These are phyloP conservation scores for Mycena sp. DNA, from an alignment of 1,284 basidiomycete genomes.

Conservation along the genomic window DNA sequence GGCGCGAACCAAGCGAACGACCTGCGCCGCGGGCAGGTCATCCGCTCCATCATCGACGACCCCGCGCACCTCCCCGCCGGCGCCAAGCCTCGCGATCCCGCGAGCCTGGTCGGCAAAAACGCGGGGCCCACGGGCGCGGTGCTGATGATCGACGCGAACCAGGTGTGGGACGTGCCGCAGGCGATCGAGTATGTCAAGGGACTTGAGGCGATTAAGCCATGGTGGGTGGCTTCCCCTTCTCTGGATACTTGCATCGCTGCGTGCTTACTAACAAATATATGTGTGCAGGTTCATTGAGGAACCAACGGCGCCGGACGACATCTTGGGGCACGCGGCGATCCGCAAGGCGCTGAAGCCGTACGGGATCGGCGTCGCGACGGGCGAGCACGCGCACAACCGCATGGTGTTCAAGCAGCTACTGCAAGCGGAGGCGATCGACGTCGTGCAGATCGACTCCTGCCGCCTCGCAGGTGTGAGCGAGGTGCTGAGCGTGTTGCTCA, in stretches of 20 bases:
- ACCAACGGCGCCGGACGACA: conserved; percentile 93
- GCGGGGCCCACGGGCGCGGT: conserved; percentile 94
- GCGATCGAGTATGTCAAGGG: conserved; percentile 92
- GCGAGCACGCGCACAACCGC: conserved; percentile 95
- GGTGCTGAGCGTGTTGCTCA: conserved; percentile 91
- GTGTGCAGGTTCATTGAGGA: conserved; percentile 94
- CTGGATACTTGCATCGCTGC: too few species aligned
- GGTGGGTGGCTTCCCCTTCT: conserved; percentile 56
- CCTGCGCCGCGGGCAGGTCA: conserved; percentile 86
- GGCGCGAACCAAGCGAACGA: conserved; percentile 87
- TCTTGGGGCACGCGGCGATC: conserved; percentile 86
- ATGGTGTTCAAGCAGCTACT: conserved; percentile 98
- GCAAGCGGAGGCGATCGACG: conserved; percentile 93
- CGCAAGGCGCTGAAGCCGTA: conserved; percentile 83
- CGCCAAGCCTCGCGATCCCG: conserved; percentile 67
- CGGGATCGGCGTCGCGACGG: conserved; percentile 94
- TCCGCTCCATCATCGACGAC: conserved; percentile 95
- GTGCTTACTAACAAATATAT: too few species aligned
- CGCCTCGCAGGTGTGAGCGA: conserved; percentile 94
- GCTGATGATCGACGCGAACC: conserved; percentile 97
- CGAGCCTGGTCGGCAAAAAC: conserved; percentile 84
- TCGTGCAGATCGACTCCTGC: conserved; percentile 97
- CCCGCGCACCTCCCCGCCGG: conserved; percentile 74
- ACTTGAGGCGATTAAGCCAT: conserved; percentile 88
- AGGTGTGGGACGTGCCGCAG: conserved; percentile 95